These are phyloP conservation scores for Pythium sp. DNA, from an alignment of 352 stramenopile species.

Conservation along the genomic window DNA sequence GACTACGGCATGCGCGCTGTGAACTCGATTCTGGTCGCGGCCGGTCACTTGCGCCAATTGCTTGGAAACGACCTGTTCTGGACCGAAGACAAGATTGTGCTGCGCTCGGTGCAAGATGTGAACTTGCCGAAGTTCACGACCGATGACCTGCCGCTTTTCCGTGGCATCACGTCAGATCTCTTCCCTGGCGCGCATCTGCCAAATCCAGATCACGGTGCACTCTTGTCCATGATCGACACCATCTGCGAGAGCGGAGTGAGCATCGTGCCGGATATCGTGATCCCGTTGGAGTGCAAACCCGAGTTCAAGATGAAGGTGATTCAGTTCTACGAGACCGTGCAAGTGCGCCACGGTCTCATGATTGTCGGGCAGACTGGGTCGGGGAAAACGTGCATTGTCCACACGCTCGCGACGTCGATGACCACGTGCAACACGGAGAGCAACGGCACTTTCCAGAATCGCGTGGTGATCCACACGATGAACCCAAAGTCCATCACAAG, in stretches of 20 bases:
- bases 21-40: constrained; percentile 93
- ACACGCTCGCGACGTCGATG: constrained; percentile 76
- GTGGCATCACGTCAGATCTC: constrained; percentile 92
- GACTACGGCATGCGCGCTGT: constrained; percentile 96
- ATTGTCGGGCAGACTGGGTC: constrained; percentile 92
- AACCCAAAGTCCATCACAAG: constrained; percentile 95
- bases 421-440: constrained; percentile 64
- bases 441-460: constrained; percentile 53
- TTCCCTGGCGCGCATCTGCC: constrained; percentile 89
- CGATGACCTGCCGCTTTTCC: constrained; percentile 92
- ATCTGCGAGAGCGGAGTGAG: constrained; percentile 66
- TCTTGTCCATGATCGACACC: constrained; percentile 83
- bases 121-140: constrained; percentile 95
- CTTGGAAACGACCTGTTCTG: constrained; percentile 85
- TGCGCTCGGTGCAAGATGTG: constrained; percentile 92
- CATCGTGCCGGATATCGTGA: constrained; percentile 53
- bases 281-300: constrained; percentile 72
- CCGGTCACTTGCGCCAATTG: constrained; percentile 89
- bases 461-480: constrained; percentile 85
- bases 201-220: constrained; percentile 77
- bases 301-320: constrained; percentile 90
- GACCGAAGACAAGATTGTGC: constrained; percentile 91
- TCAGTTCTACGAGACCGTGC: constrained; percentile 94
- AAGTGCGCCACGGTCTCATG: constrained; percentile 95
- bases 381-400: constrained; percentile 92